phyloP scores from a whole-genome alignment of 371 early-diverging fungal genomes.

The Apophysomyces elegans region DNA sequence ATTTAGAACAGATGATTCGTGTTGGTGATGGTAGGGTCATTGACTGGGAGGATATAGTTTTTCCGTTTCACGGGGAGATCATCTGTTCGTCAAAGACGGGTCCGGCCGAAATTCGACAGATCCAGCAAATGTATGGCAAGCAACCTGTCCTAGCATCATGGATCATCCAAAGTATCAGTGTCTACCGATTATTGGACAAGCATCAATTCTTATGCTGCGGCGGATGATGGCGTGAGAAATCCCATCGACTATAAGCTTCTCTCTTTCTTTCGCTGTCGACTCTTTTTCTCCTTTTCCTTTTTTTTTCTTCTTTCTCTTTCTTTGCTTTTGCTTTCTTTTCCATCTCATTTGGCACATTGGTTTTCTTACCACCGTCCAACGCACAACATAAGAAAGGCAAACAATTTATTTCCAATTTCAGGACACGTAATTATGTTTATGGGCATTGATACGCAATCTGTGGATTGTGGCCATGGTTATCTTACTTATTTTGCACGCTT shows the following conservation, averaged over 20 bases:
- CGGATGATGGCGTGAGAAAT: background rate
- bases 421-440: background rate
- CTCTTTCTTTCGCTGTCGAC: background rate
- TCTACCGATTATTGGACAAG: background rate
- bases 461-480: background rate
- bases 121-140: background rate
- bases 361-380: too few relatives aligned
- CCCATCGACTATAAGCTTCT: too few relatives aligned
- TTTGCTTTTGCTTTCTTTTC: background rate
- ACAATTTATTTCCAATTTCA: too few relatives aligned
- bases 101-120: background rate
- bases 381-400: too few relatives aligned
- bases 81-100: background rate
- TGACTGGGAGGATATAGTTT: background rate
- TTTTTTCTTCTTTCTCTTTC: background rate
- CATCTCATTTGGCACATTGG: too few relatives aligned
- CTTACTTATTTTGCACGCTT: background rate
- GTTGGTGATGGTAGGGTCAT: background rate
- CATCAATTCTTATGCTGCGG: background rate
- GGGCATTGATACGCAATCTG: background rate
- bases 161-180: background rate
- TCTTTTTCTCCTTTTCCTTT: background rate
- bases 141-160: background rate
- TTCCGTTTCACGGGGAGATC: constrained; percentile 1
- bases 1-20: background rate